phyloP scores from a whole-genome alignment of 1,284 basidiomycete genomes.

The Tausonia pullulans region DNA sequence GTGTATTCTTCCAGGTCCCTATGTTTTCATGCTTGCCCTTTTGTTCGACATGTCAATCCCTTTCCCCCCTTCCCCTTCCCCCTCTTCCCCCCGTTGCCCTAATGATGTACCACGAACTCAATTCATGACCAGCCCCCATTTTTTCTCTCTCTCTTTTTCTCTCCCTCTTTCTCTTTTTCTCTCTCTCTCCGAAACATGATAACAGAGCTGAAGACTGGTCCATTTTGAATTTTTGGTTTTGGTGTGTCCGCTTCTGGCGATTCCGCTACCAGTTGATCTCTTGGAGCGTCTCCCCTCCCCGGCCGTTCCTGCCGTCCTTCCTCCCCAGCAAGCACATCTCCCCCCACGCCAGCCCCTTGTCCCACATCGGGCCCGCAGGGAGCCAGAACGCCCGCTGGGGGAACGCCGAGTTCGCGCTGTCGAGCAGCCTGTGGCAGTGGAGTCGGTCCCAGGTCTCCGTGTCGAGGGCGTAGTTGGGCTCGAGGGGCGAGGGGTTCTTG shows the following conservation, averaged over 20 bases:
- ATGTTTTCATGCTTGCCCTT: neutral
- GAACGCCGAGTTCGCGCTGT: slow-evolving; percentile 57
- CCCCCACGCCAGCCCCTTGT: slow-evolving; percentile 38
- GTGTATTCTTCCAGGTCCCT: neutral
- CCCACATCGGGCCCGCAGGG: slow-evolving; percentile 53
- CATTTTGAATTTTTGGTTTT: neutral
- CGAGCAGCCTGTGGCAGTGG: slow-evolving; percentile 65
- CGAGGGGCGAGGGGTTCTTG: slow-evolving; percentile 34
- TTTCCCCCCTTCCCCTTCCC: neutral
- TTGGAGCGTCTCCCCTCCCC: neutral
- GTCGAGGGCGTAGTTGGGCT: slow-evolving; percentile 65
- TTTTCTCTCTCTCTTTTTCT: neutral
- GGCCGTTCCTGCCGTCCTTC: slow-evolving; percentile 18
- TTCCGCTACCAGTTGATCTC: neutral
- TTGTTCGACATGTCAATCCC: neutral
- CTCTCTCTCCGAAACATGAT: neutral
- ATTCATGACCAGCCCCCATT: neutral
- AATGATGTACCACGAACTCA: neutral
- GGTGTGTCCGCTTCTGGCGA: neutral
- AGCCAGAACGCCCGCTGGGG: slow-evolving; percentile 66
- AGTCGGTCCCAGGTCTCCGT: slow-evolving; percentile 60
- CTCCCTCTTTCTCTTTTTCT: neutral
- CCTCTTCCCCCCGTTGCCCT: neutral
- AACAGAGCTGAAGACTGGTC: neutral
- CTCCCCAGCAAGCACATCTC: slow-evolving; percentile 41